Evolutionary conservation across 345 rosid species (phyloP), one percentile per base, ranked within the genome.

Genomic region (Dimocarpus longan): DNA sequence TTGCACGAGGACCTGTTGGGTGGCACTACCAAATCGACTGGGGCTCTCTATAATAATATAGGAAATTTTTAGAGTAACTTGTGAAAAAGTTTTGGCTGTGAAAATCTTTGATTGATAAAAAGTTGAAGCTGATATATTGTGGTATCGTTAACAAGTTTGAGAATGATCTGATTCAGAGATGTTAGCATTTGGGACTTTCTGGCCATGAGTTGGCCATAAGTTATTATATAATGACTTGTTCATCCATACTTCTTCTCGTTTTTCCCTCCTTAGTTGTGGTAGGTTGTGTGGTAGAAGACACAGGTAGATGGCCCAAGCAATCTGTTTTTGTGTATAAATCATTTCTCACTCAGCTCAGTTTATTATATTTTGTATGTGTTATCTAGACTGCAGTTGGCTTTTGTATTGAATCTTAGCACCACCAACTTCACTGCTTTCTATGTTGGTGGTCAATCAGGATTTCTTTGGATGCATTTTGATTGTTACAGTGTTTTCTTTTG

Each of bases 111-210:
- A 42, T 1, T n/a, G 24, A 66, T 37, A 40, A 18, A 52, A 16
- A 66, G 13, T 32, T 15, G 13, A 66, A 66, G 46, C 46, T 66
- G 24, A 43, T 68, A n/a, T 22, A 15, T 10, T 13, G 42, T 71
- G 63, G 22, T 32, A 26, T 10, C 15, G 32, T 52, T 54, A 71
- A 50, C 24, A 5, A 21, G 42, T 71, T 52, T 46, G 11, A 48
- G 73, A 48, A 70, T 12, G 50, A 28, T 6, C 32, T 73, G 57
- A 44, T 54, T 71, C 37, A 9, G 67, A 57, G 66, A 15, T 59
- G 42, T 50, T 56, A 59, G 18, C 50, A 40, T 46, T 60, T 43
- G 59, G 46, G 82, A 10, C 10, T 81, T 48, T 57, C 63, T 71
- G 12, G 48, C 60, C 19, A 22, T 56, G 60, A 62, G 64, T 28